Percentiles rank a stretch among this genome's conserved stretches.
These are phyloP conservation scores for Phytophthora uliginosa DNA, from an alignment of 352 stramenopile genomes.

Conservation along the genomic window DNA sequence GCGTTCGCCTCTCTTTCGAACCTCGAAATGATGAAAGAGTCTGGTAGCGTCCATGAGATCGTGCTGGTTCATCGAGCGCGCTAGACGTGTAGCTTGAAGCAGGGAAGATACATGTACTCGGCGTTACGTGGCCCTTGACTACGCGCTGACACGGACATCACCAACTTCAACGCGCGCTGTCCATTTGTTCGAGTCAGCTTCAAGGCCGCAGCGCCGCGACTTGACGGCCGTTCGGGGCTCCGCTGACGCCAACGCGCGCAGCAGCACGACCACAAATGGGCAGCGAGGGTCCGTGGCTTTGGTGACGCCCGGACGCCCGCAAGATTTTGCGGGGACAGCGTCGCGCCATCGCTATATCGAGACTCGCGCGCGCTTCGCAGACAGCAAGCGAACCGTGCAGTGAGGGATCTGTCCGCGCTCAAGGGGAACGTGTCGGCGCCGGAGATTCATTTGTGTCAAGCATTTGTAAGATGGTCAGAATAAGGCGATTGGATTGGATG, in stretches of 20 bases:
- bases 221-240: not conserved
- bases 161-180: slow-evolving; percentile 5
- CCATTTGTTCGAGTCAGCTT: slow-evolving; percentile 2
- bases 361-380: slow-evolving; percentile 2
- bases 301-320: not conserved
- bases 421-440: not conserved
- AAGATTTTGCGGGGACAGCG: not conserved
- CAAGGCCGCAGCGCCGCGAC: not conserved
- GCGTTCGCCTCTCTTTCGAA: not conserved
- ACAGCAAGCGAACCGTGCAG: slow-evolving; percentile 3
- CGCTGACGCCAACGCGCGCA: not conserved
- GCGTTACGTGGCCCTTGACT: not conserved
- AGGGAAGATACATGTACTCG: slow-evolving; percentile 1
- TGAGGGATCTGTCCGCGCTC: not conserved
- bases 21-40: not conserved
- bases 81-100: slow-evolving; percentile 1
- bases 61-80: not conserved
- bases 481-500: too few relatives aligned
- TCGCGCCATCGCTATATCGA: slow-evolving; percentile 4
- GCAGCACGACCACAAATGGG: not conserved
- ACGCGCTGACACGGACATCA: slow-evolving; percentile 2
- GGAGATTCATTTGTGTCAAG: too few relatives aligned
- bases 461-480: too few relatives aligned
- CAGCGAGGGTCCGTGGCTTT: slow-evolving; percentile 5
- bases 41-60: not conserved